Evolutionary conservation across 768 basidiomycete genomes (phyloP).

Genomic region (Rhizopogon sp.): DNA sequence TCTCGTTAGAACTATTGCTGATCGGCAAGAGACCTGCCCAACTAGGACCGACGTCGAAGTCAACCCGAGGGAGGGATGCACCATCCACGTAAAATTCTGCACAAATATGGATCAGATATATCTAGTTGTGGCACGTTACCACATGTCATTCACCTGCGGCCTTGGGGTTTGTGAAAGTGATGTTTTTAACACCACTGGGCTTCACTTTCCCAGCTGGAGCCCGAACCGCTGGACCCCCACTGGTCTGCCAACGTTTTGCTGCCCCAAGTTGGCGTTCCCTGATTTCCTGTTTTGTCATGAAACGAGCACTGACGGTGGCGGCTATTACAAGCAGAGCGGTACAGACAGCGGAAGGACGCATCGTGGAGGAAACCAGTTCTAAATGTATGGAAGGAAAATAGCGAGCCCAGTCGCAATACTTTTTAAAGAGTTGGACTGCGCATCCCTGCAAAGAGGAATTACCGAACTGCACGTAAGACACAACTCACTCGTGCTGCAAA

Average conservation of each 20-base stretch:
- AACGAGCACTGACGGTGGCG: conserved; percentile 8
- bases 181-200: conserved; percentile 41
- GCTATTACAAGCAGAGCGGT: conserved; percentile 6
- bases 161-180: conserved; percentile 64
- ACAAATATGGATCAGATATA: no score
- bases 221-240: background rate
- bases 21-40: conserved; percentile 75
- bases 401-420: no score
- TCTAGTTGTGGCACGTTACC: conserved; percentile 6
- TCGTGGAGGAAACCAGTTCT: background rate
- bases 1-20: conserved; percentile 53
- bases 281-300: conserved; percentile 36
- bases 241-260: conserved; percentile 33
- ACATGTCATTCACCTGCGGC: conserved; percentile 41
- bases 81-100: conserved; percentile 71
- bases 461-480: no score
- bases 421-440: no score
- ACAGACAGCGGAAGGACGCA: conserved; percentile 7
- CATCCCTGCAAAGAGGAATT: no score
- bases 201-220: background rate
- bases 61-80: conserved; percentile 55
- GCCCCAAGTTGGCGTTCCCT: conserved; percentile 43
- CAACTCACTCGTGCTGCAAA: no score
- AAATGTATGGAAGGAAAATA: no score
- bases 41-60: conserved; percentile 70